Percentiles rank a stretch among this genome's conserved stretches.
Evolutionary conservation across 257 asterid species (phyloP).

Genomic region (Henckelia pumila): DNA sequence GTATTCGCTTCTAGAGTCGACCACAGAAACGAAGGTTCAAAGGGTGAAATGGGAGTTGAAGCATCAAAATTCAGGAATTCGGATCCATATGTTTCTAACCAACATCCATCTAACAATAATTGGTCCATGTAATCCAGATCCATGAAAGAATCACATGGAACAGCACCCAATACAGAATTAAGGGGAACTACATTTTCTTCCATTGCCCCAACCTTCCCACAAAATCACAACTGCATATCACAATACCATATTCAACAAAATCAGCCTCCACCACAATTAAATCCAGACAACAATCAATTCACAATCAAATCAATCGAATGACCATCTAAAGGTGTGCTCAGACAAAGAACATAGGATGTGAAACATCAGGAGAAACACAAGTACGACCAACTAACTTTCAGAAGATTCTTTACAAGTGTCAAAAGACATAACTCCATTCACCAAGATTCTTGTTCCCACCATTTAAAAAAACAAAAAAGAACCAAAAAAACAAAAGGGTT

Average conservation of each 20-base stretch:
- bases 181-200: slow-evolving; percentile 55
- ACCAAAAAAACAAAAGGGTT: not conserved
- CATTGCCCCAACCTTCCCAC: slow-evolving; percentile 41
- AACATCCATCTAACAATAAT: slow-evolving; percentile 68
- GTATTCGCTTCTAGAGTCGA: slow-evolving; percentile 42
- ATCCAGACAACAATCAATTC: slow-evolving; percentile 8
- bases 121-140: slow-evolving; percentile 89
- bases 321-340: slow-evolving; percentile 20
- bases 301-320: slow-evolving; percentile 15
- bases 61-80: slow-evolving; percentile 49
- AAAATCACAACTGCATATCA: slow-evolving; percentile 11
- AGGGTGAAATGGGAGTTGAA: slow-evolving; percentile 47
- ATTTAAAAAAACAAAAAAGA: slow-evolving; percentile 2
- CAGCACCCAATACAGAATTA: slow-evolving; percentile 30
- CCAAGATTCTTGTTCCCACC: slow-evolving; percentile 30
- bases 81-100: slow-evolving; percentile 74
- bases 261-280: slow-evolving; percentile 17
- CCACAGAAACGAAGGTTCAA: slow-evolving; percentile 64
- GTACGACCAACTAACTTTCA: slow-evolving; percentile 19
- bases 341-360: slow-evolving; percentile 26
- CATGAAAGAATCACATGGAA: slow-evolving; percentile 53
- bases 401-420: slow-evolving; percentile 33
- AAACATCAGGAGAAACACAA: slow-evolving; percentile 17
- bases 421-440: slow-evolving; percentile 23
- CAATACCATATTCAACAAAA: slow-evolving; percentile 25